Evolutionary conservation across 164 flowering plant genomes (phyloP).

Genomic region (Stephania japonica): DNA sequence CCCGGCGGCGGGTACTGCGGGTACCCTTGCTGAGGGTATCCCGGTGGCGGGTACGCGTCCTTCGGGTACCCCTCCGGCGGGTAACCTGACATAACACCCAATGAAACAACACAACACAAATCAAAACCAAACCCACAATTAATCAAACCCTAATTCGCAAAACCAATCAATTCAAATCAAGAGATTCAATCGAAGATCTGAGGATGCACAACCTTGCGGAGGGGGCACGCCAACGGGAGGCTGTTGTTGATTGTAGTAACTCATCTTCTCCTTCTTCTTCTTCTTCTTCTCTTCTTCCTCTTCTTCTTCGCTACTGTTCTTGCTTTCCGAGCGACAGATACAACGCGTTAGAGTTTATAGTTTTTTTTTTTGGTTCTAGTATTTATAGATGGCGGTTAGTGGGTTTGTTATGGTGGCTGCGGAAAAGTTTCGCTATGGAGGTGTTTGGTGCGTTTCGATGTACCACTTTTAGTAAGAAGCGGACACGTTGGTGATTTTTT

Average conservation of each 20-base stretch:
- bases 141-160: background rate
- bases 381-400: background rate
- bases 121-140: background rate
- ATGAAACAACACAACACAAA: constrained; percentile 4
- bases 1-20: constrained; percentile 46
- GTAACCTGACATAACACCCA: constrained; percentile 39
- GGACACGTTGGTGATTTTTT: background rate
- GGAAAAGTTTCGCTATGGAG: background rate
- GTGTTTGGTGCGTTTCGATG: background rate
- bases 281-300: constrained; percentile 23
- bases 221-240: constrained; percentile 93
- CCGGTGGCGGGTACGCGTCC: constrained; percentile 71
- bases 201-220: constrained; percentile 53
- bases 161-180: background rate
- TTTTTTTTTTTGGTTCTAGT: background rate
- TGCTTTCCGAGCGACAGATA: background rate
- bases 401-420: background rate
- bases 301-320: constrained; percentile 17
- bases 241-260: constrained; percentile 72
- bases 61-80: constrained; percentile 69
- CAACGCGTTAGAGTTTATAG: too few relatives aligned
- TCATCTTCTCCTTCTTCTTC: constrained; percentile 31
- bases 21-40: constrained; percentile 47
- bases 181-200: background rate
- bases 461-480: background rate